These are phyloP conservation scores for Leccinum longicurvipes DNA, from an alignment of 768 basidiomycete species.

Conservation along the genomic window DNA sequence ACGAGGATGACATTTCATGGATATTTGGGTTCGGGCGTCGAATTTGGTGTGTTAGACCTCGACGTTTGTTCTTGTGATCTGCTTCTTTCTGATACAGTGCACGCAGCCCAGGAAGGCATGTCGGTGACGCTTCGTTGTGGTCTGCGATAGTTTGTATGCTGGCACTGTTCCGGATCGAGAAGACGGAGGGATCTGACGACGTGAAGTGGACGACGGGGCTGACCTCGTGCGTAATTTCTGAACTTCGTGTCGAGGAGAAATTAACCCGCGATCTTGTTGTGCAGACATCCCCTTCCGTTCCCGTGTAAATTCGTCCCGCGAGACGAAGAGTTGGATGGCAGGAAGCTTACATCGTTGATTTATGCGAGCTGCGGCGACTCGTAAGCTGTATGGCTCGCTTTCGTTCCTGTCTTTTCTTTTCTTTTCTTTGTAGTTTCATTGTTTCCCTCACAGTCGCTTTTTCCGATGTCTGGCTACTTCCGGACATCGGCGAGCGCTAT, in stretches of 20 bases:
- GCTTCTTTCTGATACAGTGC: not conserved
- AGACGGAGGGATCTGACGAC: conserved; percentile 12
- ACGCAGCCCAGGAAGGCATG: conserved; percentile 18
- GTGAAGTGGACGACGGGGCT: conserved; percentile 18
- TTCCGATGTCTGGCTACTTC: no score
- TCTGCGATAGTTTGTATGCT: conserved; percentile 19
- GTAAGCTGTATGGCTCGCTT: no score
- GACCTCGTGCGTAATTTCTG: conserved; percentile 7
- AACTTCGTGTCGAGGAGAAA: not conserved
- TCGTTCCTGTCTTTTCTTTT: no score
- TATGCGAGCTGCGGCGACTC: no score
- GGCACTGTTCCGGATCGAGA: conserved; percentile 14
- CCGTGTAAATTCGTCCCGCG: no score
- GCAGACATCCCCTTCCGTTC: conserved; percentile 11
- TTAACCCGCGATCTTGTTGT: not conserved
- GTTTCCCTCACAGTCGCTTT: no score
- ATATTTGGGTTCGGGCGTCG: conserved; percentile 19
- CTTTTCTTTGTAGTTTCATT: no score
- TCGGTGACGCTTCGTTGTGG: conserved; percentile 22
- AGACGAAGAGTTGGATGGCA: no score
- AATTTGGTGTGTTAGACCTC: conserved; percentile 12
- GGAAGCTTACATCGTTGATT: no score
- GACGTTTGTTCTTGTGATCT: not conserved
- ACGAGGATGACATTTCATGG: not conserved
- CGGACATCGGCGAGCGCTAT: no score